Evolutionary conservation across 2,329 filamentous ascomycete genomes (phyloP).

Genomic region (Gnomoniopsis smithogilvyi): DNA sequence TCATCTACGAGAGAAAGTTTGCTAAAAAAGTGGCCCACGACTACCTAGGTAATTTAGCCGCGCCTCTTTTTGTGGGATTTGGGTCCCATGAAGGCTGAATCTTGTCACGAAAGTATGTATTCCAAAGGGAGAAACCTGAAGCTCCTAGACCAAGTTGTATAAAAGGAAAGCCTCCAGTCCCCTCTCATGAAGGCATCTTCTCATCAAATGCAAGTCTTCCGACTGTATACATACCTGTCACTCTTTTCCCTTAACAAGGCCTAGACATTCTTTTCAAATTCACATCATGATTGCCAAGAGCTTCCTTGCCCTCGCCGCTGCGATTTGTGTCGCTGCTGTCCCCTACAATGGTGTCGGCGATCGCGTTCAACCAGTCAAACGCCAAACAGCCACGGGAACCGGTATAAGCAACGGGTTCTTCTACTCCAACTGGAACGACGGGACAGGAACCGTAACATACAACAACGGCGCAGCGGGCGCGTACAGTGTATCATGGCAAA

Average conservation of each 20-base stretch:
- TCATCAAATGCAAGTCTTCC: not conserved
- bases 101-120: no score
- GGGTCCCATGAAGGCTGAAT: no score
- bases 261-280: not conserved
- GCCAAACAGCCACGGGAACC: slow-evolving; percentile 29
- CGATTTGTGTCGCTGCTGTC: not conserved
- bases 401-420: slow-evolving; percentile 38
- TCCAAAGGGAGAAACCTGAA: no score
- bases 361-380: not conserved
- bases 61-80: no score
- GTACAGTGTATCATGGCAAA: slow-evolving; percentile 40
- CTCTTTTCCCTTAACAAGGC: not conserved
- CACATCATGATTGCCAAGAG: slow-evolving; percentile 4
- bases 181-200: not conserved
- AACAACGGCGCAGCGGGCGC: slow-evolving; percentile 36
- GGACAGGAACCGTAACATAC: slow-evolving; percentile 35
- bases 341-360: not conserved
- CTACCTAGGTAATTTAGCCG: no score
- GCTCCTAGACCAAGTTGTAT: no score
- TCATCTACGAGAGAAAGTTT: no score
- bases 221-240: not conserved
- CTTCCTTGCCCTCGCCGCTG: slow-evolving; percentile 7
- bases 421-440: slow-evolving; percentile 44
- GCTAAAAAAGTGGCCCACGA: no score
- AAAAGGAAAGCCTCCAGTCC: no score